phyloP scores from a whole-genome alignment of 163 green algal genomes.

The Chlamydomonas reinhardtii region DNA sequence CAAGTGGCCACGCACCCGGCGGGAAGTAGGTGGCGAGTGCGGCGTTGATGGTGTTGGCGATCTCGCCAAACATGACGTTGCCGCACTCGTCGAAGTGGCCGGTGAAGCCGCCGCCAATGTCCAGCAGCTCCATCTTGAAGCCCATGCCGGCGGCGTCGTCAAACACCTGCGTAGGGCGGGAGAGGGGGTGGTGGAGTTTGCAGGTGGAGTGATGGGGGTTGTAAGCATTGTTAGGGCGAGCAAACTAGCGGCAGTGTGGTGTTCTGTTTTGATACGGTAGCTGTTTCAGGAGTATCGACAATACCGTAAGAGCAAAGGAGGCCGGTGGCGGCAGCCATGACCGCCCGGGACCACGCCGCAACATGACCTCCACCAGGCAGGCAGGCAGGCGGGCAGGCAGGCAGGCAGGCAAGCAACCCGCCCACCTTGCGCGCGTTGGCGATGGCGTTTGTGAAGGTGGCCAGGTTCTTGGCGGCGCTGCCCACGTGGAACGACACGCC shows the following conservation, averaged over 20 bases:
- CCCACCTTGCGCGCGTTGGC: constrained; percentile 64
- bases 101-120: constrained; percentile 95
- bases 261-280: no score
- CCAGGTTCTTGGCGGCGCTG: constrained; percentile 85
- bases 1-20: constrained; percentile 62
- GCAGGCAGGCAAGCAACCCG: no score
- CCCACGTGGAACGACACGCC: constrained; percentile 99
- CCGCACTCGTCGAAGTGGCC: constrained; percentile 73
- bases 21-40: constrained; percentile 91
- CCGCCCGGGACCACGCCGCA: no score
- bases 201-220: no score
- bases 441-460: constrained; percentile 83
- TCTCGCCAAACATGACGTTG: constrained; percentile 81
- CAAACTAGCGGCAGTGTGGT: no score
- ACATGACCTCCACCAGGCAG: no score
- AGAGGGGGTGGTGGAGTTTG: neutral
- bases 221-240: no score
- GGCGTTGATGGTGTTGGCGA: constrained; percentile 88
- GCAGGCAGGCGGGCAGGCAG: no score
- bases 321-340: no score
- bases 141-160: constrained; percentile 74
- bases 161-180: constrained; percentile 69
- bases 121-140: constrained; percentile 85
- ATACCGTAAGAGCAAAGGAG: no score
- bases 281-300: no score